Base-by-base conservation (phyloP, 78 protist genomes). In the slime mould (Dictyostelium discoideum) region DNA sequence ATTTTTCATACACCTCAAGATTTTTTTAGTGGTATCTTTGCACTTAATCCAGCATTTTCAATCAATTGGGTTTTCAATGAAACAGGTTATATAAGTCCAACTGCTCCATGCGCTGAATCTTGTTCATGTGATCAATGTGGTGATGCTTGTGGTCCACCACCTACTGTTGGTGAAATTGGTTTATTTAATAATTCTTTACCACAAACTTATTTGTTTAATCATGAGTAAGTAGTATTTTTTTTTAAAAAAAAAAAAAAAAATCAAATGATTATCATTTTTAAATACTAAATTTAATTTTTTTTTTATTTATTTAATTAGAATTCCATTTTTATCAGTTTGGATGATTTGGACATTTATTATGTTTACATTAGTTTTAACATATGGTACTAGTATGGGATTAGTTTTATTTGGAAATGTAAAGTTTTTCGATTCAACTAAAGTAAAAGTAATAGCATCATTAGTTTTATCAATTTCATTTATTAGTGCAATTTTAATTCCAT, bases 121-220 rank as follows among this genome's bases (percentile, higher is more conserved):
- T 90, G 95, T 82, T 67, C 95, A 6, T 90, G 95, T 82, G 84
- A 67, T n/a, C 37, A 22, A 32, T 90, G 95, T 73, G 39, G 88
- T 7, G 87, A 82, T 18, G 16, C 63, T 39, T 90, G 95, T 90
- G 18, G 26, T 14, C 8, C 40, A 3, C 74, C 88, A 14, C 87
- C 76, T 1, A 46, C 39, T 2, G 1, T 72, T 4, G 29, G 57
- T 8, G 84, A 83, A 22, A 18, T 90, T 4, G 86, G 20, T 10
- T 37, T 90, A 24, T 32, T 74, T 37, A 90, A 90, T 54, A 39
- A 80, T 22, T 29, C 95, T 11, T 37, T 90, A 11, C 87, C 95
- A 29, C 48, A 32, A n/a, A 90, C 88, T 72, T 67, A 90, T 67
- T 54, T 90, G 26, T 90, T 90, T 46, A 39, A 90, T 73, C 24